Evolutionary conservation across 495 filamentous ascomycete species (phyloP), one percentile per base, ranked within the genome.

Genomic region (Aspergillus ostianus): DNA sequence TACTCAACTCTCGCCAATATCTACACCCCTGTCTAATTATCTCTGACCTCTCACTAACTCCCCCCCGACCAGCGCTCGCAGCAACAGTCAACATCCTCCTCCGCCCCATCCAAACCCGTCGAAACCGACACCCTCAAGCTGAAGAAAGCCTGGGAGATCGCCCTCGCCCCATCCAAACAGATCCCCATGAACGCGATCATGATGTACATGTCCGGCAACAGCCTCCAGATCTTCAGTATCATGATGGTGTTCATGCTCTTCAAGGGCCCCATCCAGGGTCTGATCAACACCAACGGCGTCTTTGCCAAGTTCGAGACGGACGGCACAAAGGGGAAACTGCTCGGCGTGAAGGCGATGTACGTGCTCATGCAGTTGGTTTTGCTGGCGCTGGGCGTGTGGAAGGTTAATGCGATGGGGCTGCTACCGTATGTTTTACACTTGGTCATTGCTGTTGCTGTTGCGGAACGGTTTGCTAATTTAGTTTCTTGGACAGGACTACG

Each of bases 201-300:
- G 88, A 98, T 98, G 93, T 99, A 99, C 83, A 98, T 99, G 95
- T 96, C 94, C 59, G 94, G 94, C 67, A 98, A 97, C 77, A 91
- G 90, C 57, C 86, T 99, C 26, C 94, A 99, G 76, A 97, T 99
- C 62, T 99, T 99, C 82, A 92, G 87, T 75, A 97, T 99, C 71
- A 97, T 98, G 92, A 98, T 98, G 94, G 92, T 97, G 8, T 92
- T 90, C 64, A 97, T 97, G 90, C 84, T 96, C 48, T 99, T 99
- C 84, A 97, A 97, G 80, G 93, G 89, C 61, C 94, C 94, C 15
- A 85, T 98, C 56, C 85, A 90, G 75, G 94, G 92, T 49, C 77
- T 99, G 48, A 70, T 96, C 48, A 80, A 75, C 51, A 90, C 92
- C 50, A 89, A 91, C 67, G 80, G 84, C 61, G 88, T 87, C 18